These are phyloP conservation scores for Calocybe gangraenosa DNA, from an alignment of 768 basidiomycete species.

Conservation along the genomic window DNA sequence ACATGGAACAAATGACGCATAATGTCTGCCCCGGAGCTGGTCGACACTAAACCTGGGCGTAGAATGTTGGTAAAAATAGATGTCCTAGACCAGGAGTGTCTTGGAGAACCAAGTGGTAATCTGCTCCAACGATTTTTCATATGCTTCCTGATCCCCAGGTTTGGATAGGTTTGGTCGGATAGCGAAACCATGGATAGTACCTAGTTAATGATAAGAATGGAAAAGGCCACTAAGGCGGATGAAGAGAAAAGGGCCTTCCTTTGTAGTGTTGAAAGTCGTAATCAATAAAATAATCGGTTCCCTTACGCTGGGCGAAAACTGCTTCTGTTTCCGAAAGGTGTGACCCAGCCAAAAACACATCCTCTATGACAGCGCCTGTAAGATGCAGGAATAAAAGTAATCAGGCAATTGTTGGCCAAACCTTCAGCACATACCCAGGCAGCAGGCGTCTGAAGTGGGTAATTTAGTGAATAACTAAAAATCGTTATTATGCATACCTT, in stretches of 20 bases:
- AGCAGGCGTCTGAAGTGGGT: constrained; percentile 14
- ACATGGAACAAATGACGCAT: no score
- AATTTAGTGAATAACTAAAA: not conserved
- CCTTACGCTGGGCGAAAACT: constrained; percentile 15
- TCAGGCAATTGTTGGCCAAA: no score
- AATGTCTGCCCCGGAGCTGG: no score
- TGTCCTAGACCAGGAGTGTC: constrained; percentile 8
- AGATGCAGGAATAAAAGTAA: no score
- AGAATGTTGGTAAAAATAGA: not conserved
- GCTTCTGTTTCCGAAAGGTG: constrained; percentile 12
- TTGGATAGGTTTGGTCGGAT: constrained; percentile 17
- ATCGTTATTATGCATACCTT: not conserved
- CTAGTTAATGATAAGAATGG: constrained; percentile 1
- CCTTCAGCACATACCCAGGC: constrained; percentile 20
- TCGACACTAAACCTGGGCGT: not conserved
- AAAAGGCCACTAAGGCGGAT: not conserved
- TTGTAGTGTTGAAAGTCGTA: constrained; percentile 19
- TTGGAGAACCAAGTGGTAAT: constrained; percentile 17
- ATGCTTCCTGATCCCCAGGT: constrained; percentile 19
- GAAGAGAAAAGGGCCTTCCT: constrained; percentile 4
- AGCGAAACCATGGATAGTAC: constrained; percentile 21
- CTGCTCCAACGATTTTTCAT: constrained; percentile 18
- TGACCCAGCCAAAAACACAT: not conserved
- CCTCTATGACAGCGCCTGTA: no score
- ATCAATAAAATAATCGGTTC: constrained; percentile 15